Base-by-base conservation (phyloP, 2,329 filamentous ascomycete genomes). In the Xylariales sp. region DNA sequence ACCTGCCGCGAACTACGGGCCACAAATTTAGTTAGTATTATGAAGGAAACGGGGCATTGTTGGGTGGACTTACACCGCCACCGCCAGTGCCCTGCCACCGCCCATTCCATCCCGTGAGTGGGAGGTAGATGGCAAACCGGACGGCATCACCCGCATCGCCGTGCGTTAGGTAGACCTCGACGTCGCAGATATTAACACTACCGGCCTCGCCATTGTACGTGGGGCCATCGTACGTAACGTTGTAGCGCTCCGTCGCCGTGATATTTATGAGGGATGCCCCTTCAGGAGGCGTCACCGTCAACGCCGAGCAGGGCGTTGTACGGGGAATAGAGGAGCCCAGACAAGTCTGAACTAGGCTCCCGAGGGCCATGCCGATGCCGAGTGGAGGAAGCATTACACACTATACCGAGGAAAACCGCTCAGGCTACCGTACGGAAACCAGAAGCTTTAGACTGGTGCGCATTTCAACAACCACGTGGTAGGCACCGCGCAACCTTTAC, bases 41-140 rank as follows among this genome's bases (percentile, higher is more conserved):
- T 36, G 23, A 55, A 30, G 12, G 45, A 2, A 53, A 43, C 23
- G 5, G 14, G 39, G 18, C 12, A 49, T 53, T 32, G 16, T 5
- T 10, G 39, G 9, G 18, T 4, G n/a, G 9, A 63, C 70, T 67
- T 67, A 72, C 71, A 56, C 71, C 73, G 16, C 69, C 68, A 32
- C 73, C 73, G 32, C 73, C 73, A 14, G 70, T 72, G 30, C 72
- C 73, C 62, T 73, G 71, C 64, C 66, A 75, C 45, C 73, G 64
- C n/a, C 73, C 72, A 65, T 74, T 75, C 72, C 72, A 75, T 39
- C 67, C 69, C 0, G 48, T 9, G 30, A 73, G 65, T 23, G 73
- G 73, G 10, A 75, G 69, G 36, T 70, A 75, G 34, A 74, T 67
- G 36, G 64, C 32, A 50, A 72, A 59, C n/a, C 70, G 65, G 41